Evolutionary conservation across 164 flowering plant species (phyloP), one percentile per base, ranked within the genome.

Genomic region (Kingdonia uniflora): DNA sequence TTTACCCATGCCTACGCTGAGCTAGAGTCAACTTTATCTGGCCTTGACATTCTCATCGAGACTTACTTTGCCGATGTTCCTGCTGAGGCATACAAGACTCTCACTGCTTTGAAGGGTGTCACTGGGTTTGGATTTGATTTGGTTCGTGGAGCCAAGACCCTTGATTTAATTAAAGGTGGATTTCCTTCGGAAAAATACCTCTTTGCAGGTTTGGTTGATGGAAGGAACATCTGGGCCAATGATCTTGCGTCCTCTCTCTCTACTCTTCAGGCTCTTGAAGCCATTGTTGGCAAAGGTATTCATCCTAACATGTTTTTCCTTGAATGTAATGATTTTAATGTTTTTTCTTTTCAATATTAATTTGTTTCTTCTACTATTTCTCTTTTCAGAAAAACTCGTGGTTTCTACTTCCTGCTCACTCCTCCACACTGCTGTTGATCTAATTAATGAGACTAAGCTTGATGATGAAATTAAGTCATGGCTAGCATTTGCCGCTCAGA

Each of bases 211-310:
- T 71, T 90, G 38, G 95, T 90, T 65, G 97, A 90, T 71, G 97
- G 97, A 63, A 83, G 97, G 70, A 90, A 90, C 69, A 84, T 90
- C 52, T 90, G 97, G 97, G 96, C 97, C 37, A 87, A 91, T 59
- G 85, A 91, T 68, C 87, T 91, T 55, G 71, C 81, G 53, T 63
- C 78, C 60, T 90, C 97, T 56, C 75, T 90, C 45, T 54, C 26
- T 17, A 72, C 74, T 46, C 71, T 91, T 25, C 48, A 76, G 15
- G 47, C 66, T 48, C 92, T 91, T 63, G 89, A 81, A 70, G 73
- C 73, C 64, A 56, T 81, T 66, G 95, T 81, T 39, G 95, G 97
- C 37, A 87, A 85, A 71, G 96, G 97, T 87, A 64, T 50, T 35
- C 33, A 44, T 51, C 19, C 25, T 14, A 19, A 22, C 54, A 20